Conservation (phyloP, 164 flowering plant species). For the Cinnamomum chago region DNA sequence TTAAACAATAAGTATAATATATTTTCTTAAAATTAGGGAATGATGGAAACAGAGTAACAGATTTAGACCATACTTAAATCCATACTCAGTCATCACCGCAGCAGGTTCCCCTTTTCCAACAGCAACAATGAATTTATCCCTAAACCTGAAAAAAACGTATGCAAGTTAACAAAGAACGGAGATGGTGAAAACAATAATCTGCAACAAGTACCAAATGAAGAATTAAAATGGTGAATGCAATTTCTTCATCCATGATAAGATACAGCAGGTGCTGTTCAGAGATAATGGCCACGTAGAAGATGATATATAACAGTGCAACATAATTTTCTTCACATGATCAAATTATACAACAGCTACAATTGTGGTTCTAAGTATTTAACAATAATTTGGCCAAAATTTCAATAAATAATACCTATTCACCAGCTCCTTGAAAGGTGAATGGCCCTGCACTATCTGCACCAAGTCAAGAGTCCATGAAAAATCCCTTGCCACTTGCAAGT, state of each 20-base stretch:
- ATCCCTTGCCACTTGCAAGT: too few species aligned
- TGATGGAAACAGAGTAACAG: background rate
- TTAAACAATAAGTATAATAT: background rate
- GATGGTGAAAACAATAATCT: background rate
- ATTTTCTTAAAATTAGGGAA: background rate
- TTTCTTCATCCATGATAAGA: background rate
- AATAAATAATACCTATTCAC: slow-evolving; percentile 40
- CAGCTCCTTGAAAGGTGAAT: slow-evolving; percentile 69
- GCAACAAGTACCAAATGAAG: too few species aligned
- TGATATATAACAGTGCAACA: slow-evolving; percentile 1
- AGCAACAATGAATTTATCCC: slow-evolving; percentile 65
- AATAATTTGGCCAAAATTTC: background rate
- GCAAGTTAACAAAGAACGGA: background rate
- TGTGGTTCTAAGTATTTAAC: background rate
- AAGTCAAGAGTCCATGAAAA: background rate
- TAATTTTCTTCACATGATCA: background rate
- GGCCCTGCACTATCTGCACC: slow-evolving; percentile 79
- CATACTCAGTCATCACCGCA: slow-evolving; percentile 77
- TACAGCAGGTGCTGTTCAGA: background rate
- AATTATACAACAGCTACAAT: slow-evolving; percentile 1
- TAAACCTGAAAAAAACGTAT: slow-evolving; percentile 38
- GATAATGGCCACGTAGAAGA: background rate
- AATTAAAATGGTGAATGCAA: too few species aligned
- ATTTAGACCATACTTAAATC: slow-evolving; percentile 56
- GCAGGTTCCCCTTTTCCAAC: slow-evolving; percentile 93